Evolutionary conservation across 768 basidiomycete genomes (phyloP).

Genomic region (Hypsizygus marmoreus): DNA sequence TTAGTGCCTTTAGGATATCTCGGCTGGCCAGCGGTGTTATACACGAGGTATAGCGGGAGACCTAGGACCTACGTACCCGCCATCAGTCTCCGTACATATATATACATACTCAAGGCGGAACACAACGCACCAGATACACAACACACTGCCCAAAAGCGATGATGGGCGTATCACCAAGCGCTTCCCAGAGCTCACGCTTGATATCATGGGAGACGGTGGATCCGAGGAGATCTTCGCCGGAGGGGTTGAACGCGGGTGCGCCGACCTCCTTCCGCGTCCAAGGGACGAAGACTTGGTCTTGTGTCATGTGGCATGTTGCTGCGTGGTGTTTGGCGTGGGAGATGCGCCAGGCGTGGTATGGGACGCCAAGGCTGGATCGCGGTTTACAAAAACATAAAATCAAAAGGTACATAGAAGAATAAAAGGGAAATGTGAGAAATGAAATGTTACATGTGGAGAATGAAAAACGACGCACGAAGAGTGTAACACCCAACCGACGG

Average conservation of each 20-base stretch:
- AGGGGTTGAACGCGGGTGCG: constrained; percentile 54
- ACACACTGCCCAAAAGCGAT: constrained; percentile 43
- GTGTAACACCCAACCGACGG: constrained; percentile 81
- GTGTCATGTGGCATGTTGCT: constrained; percentile 74
- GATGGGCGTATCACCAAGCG: constrained; percentile 77
- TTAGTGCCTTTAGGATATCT: constrained; percentile 67
- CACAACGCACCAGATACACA: constrained; percentile 48
- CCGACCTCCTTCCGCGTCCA: constrained; percentile 62
- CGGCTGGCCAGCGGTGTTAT: constrained; percentile 74
- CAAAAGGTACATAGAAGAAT: neutral
- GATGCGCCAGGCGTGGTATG: constrained; percentile 88
- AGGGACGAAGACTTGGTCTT: constrained; percentile 86
- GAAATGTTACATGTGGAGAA: neutral
- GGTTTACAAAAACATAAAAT: no score
- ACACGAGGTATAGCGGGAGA: constrained; percentile 70
- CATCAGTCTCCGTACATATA: no score
- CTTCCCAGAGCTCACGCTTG: constrained; percentile 62
- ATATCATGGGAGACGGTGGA: constrained; percentile 53
- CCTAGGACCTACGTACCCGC: constrained; percentile 55
- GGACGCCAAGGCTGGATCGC: constrained; percentile 66
- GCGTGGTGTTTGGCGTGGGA: constrained; percentile 85
- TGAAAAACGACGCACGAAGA: constrained; percentile 51
- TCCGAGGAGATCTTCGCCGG: constrained; percentile 56
- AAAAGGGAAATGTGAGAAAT: neutral
- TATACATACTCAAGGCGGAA: neutral